phyloP scores from a whole-genome alignment of 768 basidiomycete species.

The Hemileccinum rubropunctum region DNA sequence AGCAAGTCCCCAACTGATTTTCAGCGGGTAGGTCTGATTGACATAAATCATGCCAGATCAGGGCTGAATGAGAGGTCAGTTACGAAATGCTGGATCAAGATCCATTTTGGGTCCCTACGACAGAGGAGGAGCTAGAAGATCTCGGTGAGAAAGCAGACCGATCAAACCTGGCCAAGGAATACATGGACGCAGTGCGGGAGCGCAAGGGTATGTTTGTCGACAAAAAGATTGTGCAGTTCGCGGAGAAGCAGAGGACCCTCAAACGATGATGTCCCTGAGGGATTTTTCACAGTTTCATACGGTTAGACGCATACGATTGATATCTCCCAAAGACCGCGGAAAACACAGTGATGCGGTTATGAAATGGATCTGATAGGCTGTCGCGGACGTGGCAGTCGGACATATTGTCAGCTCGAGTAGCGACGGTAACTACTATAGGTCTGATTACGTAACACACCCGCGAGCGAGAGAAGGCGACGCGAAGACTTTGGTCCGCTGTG shows the following conservation, averaged over 20 bases:
- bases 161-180: constrained; percentile 87
- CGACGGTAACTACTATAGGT: constrained; percentile 7
- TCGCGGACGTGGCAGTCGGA: constrained; percentile 8
- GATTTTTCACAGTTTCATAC: no score
- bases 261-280: constrained; percentile 43
- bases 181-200: constrained; percentile 88
- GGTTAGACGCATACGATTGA: no score
- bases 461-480: constrained; percentile 9
- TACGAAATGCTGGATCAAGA: constrained; percentile 93
- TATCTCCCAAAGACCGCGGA: neutral
- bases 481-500: constrained; percentile 12
- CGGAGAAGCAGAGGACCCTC: constrained; percentile 94
- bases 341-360: constrained; percentile 5
- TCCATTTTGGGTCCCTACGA: constrained; percentile 98
- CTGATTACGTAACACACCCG: constrained; percentile 26
- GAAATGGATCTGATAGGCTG: constrained; percentile 1
- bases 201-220: constrained; percentile 97
- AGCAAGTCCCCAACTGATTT: constrained; percentile 95
- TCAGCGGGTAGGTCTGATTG: constrained; percentile 69
- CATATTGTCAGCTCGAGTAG: constrained; percentile 4
- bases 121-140: constrained; percentile 95
- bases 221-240: constrained; percentile 89
- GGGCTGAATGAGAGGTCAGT: constrained; percentile 38
- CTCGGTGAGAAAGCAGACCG: constrained; percentile 95
- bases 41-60: neutral